phyloP scores from a whole-genome alignment of 176 grass and related monocot species.

The Chrysopogon serrulatus region DNA sequence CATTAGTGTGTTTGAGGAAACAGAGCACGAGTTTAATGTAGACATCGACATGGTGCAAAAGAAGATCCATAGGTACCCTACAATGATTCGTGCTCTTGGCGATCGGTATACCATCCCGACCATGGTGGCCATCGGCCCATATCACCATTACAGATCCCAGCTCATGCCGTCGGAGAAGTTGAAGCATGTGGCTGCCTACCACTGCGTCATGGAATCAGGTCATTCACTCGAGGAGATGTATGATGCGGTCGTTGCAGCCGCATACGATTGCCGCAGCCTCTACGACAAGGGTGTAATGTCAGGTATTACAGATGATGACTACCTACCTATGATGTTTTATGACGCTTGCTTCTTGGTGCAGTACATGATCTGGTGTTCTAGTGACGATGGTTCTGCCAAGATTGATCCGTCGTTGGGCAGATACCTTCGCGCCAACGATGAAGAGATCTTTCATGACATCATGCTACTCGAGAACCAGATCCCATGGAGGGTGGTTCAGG shows the following conservation, averaged over 20 bases:
- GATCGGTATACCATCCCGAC: neutral
- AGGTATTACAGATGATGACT: neutral
- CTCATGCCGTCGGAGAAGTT: neutral
- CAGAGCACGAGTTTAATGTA: neutral
- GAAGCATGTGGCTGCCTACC: no score
- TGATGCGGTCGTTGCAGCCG: neutral
- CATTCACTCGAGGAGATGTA: neutral
- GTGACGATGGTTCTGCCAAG: no score
- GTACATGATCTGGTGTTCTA: neutral
- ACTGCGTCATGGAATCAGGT: no score
- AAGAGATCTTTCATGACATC: neutral
- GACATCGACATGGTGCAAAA: neutral
- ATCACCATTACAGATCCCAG: neutral
- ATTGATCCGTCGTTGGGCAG: neutral
- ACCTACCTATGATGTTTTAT: neutral
- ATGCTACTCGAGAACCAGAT: neutral
- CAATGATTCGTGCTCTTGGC: no score
- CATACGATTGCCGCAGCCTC: neutral
- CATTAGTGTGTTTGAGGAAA: neutral
- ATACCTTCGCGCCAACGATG: neutral
- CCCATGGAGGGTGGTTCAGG: neutral
- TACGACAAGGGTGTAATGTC: neutral
- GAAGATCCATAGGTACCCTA: neutral
- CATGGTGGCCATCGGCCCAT: neutral
- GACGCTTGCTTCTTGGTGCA: neutral